Evolutionary conservation across 2,329 filamentous ascomycete genomes (phyloP).

Genomic region (Drechslerella coelobrocha): DNA sequence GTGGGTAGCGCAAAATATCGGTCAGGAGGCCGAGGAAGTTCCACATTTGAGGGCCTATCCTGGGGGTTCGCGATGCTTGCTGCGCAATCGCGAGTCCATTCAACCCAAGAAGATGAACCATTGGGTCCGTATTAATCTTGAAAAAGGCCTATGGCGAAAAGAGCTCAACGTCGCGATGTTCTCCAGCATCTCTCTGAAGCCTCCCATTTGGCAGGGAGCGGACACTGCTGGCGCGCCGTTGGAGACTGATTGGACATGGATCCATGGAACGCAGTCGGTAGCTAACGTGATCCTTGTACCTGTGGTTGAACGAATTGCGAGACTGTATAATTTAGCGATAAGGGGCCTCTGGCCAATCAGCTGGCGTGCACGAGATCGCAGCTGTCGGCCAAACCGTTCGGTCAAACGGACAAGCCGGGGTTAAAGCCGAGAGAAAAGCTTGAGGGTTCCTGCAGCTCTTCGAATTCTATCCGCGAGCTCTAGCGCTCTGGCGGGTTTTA

Average conservation of each 20-base stretch:
- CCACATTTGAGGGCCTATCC: background rate
- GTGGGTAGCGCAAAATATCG: too few species aligned
- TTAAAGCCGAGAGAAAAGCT: too few species aligned
- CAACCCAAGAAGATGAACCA: background rate
- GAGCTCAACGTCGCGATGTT: background rate
- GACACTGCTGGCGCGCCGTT: background rate
- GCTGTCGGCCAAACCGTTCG: background rate
- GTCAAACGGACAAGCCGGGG: too few species aligned
- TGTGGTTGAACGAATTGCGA: constrained; percentile 1
- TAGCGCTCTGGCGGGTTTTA: too few species aligned
- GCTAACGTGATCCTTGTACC: constrained; percentile 1
- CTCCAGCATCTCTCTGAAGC: background rate
- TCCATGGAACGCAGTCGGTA: background rate
- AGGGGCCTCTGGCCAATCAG: constrained; percentile 37
- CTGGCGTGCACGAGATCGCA: constrained; percentile 7
- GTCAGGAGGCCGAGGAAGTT: too few species aligned
- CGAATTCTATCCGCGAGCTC: too few species aligned
- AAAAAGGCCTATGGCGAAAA: background rate
- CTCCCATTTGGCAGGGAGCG: constrained; percentile 20
- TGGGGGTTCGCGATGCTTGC: background rate
- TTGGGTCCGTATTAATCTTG: background rate
- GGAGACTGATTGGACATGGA: constrained; percentile 20
- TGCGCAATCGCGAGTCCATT: background rate
- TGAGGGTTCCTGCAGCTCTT: constrained; percentile 7
- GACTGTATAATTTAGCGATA: constrained; percentile 23